Percentiles rank a stretch among this genome's conserved stretches.
Evolutionary conservation across 768 basidiomycete genomes (phyloP).

Genomic region (Astraeus odoratus): DNA sequence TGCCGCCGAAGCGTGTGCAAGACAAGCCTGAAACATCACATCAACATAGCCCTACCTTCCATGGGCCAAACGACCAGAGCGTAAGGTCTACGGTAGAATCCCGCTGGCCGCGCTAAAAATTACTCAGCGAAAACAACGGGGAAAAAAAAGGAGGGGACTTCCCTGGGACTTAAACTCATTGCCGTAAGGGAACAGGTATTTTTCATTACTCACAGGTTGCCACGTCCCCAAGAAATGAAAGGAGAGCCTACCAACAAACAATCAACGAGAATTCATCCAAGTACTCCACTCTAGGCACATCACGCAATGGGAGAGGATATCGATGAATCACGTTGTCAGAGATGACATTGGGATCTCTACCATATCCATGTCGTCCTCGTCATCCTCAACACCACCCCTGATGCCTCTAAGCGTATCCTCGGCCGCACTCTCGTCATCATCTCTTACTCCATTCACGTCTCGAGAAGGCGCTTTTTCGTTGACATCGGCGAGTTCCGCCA

Average conservation of each 20-base stretch:
- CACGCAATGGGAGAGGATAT: neutral
- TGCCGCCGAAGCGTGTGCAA: too few species aligned
- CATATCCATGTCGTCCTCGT: slow-evolving; percentile 22
- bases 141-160: too few species aligned
- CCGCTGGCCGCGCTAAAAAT: too few species aligned
- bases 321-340: slow-evolving; percentile 11
- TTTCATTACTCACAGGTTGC: too few species aligned
- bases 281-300: neutral
- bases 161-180: too few species aligned
- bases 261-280: neutral
- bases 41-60: too few species aligned
- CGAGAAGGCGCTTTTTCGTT: slow-evolving; percentile 25
- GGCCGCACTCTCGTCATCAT: neutral
- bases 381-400: slow-evolving; percentile 7
- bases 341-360: slow-evolving; percentile 19
- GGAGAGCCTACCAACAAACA: neutral
- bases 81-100: too few species aligned
- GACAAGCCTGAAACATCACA: too few species aligned
- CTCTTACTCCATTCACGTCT: slow-evolving; percentile 15
- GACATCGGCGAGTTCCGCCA: slow-evolving; percentile 57
- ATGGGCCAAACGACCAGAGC: too few species aligned
- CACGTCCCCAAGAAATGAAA: neutral
- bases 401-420: slow-evolving; percentile 1
- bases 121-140: too few species aligned
- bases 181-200: too few species aligned